Base-by-base conservation (phyloP, 2,329 filamentous ascomycete genomes). In the Knufia petricola region DNA sequence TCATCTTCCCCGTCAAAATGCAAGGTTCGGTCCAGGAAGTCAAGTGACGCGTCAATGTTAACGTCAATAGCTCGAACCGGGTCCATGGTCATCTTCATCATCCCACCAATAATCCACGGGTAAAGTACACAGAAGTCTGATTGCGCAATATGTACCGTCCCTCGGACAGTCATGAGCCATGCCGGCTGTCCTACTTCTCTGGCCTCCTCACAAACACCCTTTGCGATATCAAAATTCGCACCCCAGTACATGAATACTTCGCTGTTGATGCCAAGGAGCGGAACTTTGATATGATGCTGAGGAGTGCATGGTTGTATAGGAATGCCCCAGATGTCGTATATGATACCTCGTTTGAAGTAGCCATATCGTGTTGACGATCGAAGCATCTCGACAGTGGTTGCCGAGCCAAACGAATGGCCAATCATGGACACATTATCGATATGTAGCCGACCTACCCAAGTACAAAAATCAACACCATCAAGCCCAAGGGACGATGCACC, bases 231-330 rank as follows among this genome's bases (percentile, higher is more conserved):
- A 58, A 81, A 82, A 52, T 84, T 85, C 1, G 72, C 68, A 20
- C 75, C 71, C 81, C 81, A 84, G 63, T 84, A 81, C 70, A 82
- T 82, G 64, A 84, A 84, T 0, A 79, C 81, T 61, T 85, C 81
- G 3, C 74, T 78, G 43, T 81, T 82, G 59, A 85, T 78, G 2
- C 75, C 76, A 4, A 85, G 68, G 6, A 84, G 59, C 3, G 81
- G 81, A 10, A 73, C 69, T 30, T 67, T 65, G 39, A 76, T 72
- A 13, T 69, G 67, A 49, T 74, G 66, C 3, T 68, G 57, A 1
- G 67, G 64, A 15, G 70, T 66, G 56, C 67, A 45, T 6, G 51
- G 46, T 19, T 46, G 44, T 20, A 57, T 48, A 10, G 49, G 46
- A 50, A 51, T 50, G 6, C 73, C 80, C 80, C 80, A 84, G 7